Conservation (phyloP, 73 alveolate species). For the Tetrahymena elliotti region DNA sequence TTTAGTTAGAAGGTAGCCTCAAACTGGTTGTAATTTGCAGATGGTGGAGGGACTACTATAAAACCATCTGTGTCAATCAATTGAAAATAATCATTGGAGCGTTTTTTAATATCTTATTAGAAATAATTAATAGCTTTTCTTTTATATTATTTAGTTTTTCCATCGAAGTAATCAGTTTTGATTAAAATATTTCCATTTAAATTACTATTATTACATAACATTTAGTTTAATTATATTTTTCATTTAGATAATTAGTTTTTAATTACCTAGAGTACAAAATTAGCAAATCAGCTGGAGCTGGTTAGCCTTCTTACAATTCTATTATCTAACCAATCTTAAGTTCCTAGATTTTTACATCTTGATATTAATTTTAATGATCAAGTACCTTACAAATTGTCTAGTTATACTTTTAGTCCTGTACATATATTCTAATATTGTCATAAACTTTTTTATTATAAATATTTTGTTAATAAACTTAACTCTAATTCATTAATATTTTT, state of each 20-base stretch:
- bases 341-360: conserved; percentile 24
- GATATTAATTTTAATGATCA: conserved; percentile 19
- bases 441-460: conserved; percentile 61
- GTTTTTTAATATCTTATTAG: neutral
- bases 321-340: conserved; percentile 68
- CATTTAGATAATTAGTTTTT: neutral
- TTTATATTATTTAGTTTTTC: conserved; percentile 95
- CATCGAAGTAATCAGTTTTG: conserved; percentile 85
- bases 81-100: neutral
- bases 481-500: neutral
- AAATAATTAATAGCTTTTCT: conserved; percentile 53
- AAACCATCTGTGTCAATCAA: neutral
- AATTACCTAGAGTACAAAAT: conserved; percentile 13
- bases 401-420: conserved; percentile 40
- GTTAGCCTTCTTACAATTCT: conserved; percentile 55
- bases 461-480: neutral
- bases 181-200: conserved; percentile 18
- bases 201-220: conserved; percentile 27
- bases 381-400: conserved; percentile 33
- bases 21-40: conserved; percentile 8
- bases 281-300: conserved; percentile 86
- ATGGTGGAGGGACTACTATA: conserved; percentile 24
- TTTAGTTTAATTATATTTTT: neutral
- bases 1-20: conserved; percentile 4
- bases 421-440: conserved; percentile 60